Evolutionary conservation across 2,329 filamentous ascomycete species (phyloP), one percentile per base, ranked within the genome.

Genomic region (Cladosporium velox): DNA sequence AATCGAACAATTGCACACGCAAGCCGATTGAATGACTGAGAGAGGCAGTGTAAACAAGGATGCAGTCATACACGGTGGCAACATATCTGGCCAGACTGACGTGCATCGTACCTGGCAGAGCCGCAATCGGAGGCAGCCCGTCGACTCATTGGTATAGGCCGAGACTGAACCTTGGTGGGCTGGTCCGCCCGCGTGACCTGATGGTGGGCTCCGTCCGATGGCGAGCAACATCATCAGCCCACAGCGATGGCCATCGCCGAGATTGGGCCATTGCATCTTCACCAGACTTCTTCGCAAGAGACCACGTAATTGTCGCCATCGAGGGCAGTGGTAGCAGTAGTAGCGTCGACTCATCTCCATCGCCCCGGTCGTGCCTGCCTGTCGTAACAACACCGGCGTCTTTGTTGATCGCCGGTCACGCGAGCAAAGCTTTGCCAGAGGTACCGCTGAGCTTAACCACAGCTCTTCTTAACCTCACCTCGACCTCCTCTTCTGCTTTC

Each of bases 401-500:
- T 64, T 64, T 64, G 61, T 64, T 64, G 61, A 64, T 64, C 61
- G 30, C n/a, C 61, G 61, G 61, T 64, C 61, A 64, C 61, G 61
- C 61, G 61, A 64, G 51, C 61, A 59, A 30, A 57, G 61, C 61
- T 64, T 34, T 55, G 28, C 61, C 35, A 44, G 14, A 63, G 32
- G 38, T 63, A 41, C 47, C 60, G 15, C 15, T 15, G 32, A 55
- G 47, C 34, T 63, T 63, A 55, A 54, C 49, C 34, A 54, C 60
- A 63, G 60, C 60, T 63, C 47, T 32, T 54, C 60, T 30, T 52
- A 41, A 54, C 60, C 32, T 63, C 60, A 52, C 55, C 55, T 58
- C 55, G 11, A 58, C 34, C 35, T 55, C 51, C 44, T 47, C 47
- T 52, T 47, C 51, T 49, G 26, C 47, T 38, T 57, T 5, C 35